Evolutionary conservation across 2,329 filamentous ascomycete species (phyloP), one percentile per base, ranked within the genome.

Genomic region (Colletotrichum euphorbiae): DNA sequence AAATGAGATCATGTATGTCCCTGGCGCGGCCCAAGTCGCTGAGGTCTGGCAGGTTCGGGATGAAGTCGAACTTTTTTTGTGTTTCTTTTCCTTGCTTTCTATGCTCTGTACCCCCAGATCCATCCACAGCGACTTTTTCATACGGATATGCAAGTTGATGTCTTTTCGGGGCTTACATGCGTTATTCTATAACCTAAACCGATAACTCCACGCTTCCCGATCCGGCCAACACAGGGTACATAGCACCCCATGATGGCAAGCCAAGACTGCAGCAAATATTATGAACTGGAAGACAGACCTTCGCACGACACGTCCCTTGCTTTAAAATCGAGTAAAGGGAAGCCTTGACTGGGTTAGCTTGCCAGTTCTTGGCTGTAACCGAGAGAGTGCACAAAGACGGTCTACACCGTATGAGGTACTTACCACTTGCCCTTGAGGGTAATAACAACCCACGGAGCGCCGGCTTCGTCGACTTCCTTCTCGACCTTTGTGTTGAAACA

Each of bases 401-500:
- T n/a, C 21, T 17, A 12, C n/a, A 38, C n/a, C 5, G 2, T 19
- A n/a, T 19, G 6, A 8, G n/a, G 33, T 19, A 33, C 46, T 15
- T 12, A 94, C 93, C 93, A 96, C 83, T 96, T 96, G 31, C 93
- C 93, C 73, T 90, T 88, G 74, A 94, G 75, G 3, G 92, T 94
- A 72, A 97, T 97, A 73, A 94, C 89, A 4, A 91, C 93, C 93
- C 93, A 97, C 6, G 91, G 84, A 60, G 88, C 86, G 4, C 94
- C 94, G 74, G 92, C 88, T 69, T 91, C 89, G 77, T 98, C 95
- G 1, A 90, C 90, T 86, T 98, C 95, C 87, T 97, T 97, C 78
- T 98, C 93, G 2, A 98, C 92, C 76, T 93, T 93, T 0, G 93
- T 97, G 59, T 89, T 92, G 79, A 97, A 98, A 15, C 90, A 89